Conservation (phyloP, 73 alveolate species). For the Paramecium primaurelia region DNA sequence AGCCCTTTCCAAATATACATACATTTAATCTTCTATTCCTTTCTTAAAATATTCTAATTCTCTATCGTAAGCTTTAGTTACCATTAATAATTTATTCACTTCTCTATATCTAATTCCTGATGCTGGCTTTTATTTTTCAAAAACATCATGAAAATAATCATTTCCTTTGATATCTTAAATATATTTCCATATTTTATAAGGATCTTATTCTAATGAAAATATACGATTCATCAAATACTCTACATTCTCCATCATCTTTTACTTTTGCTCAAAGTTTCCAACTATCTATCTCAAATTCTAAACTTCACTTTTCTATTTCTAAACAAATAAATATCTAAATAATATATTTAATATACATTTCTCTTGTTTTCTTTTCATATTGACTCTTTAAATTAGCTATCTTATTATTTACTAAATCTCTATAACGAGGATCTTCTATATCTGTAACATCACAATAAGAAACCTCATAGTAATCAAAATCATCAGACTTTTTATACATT, state of each 20-base stretch:
- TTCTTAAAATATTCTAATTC: constrained; percentile 51
- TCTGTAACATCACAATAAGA: constrained; percentile 48
- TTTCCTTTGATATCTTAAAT: constrained; percentile 48
- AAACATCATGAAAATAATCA: constrained; percentile 36
- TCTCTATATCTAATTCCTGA: constrained; percentile 55
- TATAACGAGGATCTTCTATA: constrained; percentile 44
- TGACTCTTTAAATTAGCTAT: constrained; percentile 23
- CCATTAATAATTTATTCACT: constrained; percentile 50
- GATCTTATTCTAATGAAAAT: constrained; percentile 24
- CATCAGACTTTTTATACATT: constrained; percentile 52
- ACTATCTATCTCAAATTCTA: background rate
- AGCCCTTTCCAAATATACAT: constrained; percentile 4
- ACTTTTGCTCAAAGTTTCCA: background rate
- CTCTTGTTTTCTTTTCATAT: constrained; percentile 54
- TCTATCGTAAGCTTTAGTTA: constrained; percentile 55
- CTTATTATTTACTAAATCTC: constrained; percentile 48
- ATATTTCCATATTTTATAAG: constrained; percentile 51
- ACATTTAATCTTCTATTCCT: constrained; percentile 48
- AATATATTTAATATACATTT: background rate
- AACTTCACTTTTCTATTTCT: constrained; percentile 11
- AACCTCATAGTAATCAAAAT: constrained; percentile 58
- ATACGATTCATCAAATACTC: constrained; percentile 24
- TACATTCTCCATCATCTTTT: background rate
- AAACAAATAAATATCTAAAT: background rate
- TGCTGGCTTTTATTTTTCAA: constrained; percentile 48